Base-by-base conservation (phyloP, 768 basidiomycete species). In the Tephrocybe rancida region DNA sequence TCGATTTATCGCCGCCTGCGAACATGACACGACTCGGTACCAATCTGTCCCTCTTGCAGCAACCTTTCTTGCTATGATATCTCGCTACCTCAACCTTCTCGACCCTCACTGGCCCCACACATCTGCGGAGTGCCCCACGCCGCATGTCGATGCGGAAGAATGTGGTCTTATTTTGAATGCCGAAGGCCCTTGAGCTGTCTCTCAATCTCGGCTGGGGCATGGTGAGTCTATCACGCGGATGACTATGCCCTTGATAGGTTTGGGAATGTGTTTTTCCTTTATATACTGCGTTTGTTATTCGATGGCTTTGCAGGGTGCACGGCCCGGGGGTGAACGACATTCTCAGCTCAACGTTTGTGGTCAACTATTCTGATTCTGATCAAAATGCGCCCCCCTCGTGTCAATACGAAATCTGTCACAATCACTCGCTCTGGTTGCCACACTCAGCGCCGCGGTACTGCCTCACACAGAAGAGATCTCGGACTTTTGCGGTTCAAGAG, bases 291-390 rank as follows among this genome's bases (percentile, higher is more conserved):
- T 22, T 5, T 38, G 37, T 38, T 38, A 26, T 25, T 24, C 30
- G 30, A 13, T 44, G 26, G 16, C 10, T 27, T 4, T 18, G 18
- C 25, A 29, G 26, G 44, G 16, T 22, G 29, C 25, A 19, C 53
- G 53, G 53, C 41, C 53, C 53, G 53, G 32, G 24, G 30, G 41
- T n/a, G 38, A 41, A 14, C 44, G 35, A 34, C 29, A 13, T 49
- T 14, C 42, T 27, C 24, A 37, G 42, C 26, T 21, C 29, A 34
- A 43, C 25, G 25, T 34, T 13, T 39, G 30, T 22, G 21, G 38
- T 27, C 21, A 26, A 25, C n/a, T 27, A 25, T 44, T 52, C 50
- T 56, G 55, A 51, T 51, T 43, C 38, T 51, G 54, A 56, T 56
- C 49, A 47, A 44, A 50, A n/a, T 25, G 37, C 48, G 11, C 34